Base-by-base conservation (phyloP, 2,329 filamentous ascomycete species). In the Colletotrichum tropicicola region DNA sequence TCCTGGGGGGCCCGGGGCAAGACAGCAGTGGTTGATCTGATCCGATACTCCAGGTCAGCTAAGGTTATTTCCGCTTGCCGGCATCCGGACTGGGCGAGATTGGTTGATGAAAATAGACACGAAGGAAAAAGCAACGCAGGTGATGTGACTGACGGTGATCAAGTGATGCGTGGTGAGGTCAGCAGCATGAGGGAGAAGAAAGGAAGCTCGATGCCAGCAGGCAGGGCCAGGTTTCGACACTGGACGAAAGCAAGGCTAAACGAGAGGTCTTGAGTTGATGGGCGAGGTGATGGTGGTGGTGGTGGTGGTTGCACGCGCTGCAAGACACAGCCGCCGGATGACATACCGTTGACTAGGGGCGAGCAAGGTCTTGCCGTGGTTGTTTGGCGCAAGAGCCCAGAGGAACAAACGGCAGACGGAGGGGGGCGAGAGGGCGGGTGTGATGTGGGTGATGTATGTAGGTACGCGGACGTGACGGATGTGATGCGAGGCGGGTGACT, bases 1-100 rank as follows among this genome's bases (percentile, higher is more conserved):
- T 43, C 19, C 45, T 58, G 44, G 35, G 41, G 44, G 44, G 32
- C 45, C 41, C 17, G 25, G 55, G 32, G 25, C 32, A 41, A 51
- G 30, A 48, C 44, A 39, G 47, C 15, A 12, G 49, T 54, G 23
- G 35, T 49, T 44, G 56, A 23, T 49, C 49, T 54, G 27, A 47
- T 61, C 43, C 48, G 43, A 49, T 65, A 54, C 35, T 51, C 39
- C 39, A 43, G 32, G 43, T 61, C 56, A 54, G 19, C 61, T 45
- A 65, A 60, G 49, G 43, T 51, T 55, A 43, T 51, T 60, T 45
- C 37, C 57, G 57, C 44, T 65, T 55, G 61, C 57, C 61, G 61
- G 43, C 32, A 61, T 43, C 61, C 49, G 61, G 44, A 13, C 54
- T 37, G 21, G 30, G 45, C 30, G 23, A 43, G 32, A 54, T 61